Evolutionary conservation across 495 filamentous ascomycete genomes (phyloP).

Genomic region (Rusavskia elegans): DNA sequence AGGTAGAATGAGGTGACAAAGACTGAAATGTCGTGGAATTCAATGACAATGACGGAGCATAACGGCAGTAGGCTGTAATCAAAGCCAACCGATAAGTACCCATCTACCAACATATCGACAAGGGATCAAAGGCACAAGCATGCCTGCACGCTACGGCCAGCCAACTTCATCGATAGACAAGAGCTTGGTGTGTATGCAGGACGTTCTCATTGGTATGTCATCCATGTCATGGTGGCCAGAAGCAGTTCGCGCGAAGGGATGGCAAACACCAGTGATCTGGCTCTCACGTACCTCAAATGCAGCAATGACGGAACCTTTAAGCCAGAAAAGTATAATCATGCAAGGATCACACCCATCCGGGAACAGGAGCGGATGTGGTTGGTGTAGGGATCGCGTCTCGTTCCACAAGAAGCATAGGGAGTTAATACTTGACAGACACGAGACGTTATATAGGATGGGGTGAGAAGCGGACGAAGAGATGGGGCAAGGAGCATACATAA

Average conservation of each 20-base stretch:
- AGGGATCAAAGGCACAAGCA: too few relatives aligned
- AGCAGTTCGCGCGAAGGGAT: too few relatives aligned
- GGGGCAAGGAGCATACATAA: too few relatives aligned
- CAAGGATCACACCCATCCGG: background rate
- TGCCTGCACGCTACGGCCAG: too few relatives aligned
- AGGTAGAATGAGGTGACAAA: background rate
- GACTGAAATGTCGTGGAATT: background rate
- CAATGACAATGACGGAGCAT: too few relatives aligned
- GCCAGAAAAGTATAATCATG: background rate
- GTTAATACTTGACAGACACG: background rate
- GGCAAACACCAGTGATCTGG: background rate
- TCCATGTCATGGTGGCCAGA: background rate
- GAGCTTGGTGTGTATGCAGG: too few relatives aligned
- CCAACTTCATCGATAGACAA: too few relatives aligned
- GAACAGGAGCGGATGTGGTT: background rate
- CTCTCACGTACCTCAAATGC: background rate
- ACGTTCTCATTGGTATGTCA: background rate
- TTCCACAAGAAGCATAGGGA: background rate
- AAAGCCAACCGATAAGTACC: background rate
- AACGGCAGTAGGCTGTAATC: too few relatives aligned
- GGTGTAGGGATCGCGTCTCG: background rate
- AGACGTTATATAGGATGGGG: too few relatives aligned
- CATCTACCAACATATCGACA: too few relatives aligned
- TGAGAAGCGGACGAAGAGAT: too few relatives aligned
- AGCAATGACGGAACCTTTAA: background rate